Evolutionary conservation across 2,329 filamentous ascomycete species (phyloP), one percentile per base, ranked within the genome.

Genomic region (Ascomycota sp.): DNA sequence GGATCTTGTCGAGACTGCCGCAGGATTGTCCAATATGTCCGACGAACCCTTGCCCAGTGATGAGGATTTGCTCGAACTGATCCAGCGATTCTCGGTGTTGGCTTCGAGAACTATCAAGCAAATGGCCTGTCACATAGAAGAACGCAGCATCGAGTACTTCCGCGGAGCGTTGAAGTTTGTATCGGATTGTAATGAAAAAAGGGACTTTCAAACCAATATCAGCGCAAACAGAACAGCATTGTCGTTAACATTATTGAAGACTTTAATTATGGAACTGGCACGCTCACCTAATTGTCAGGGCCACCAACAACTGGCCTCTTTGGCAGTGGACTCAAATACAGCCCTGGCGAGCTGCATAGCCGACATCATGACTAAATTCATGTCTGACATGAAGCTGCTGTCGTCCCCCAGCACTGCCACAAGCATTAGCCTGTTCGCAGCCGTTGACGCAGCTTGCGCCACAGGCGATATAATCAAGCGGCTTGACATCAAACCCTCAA

Each of bases 91-190:
- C 34, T 49, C 41, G 29, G 36, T 29, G 8, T 45, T 56, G 44
- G 47, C 52, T 2, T 45, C 43, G 7, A 39, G 44, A 8, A 51
- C 48, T 2, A 42, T 58, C 26, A 56, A 49, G 29, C 60, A 62
- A 41, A 63, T 64, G 58, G 46, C 53, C 2, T 52, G 54, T 2
- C 52, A 57, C 33, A 45, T 55, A 13, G 58, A 59, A 6, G 55
- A 59, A 11, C 51, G 58, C 39, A 60, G 59, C 32, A 35, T 47
- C 11, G 44, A 47, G n/a, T 61, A 59, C 35, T 54, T 64, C 31
- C 38, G 43, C 10, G 44, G 47, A 27, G 41, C 45, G 7, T 40
- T 37, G 7, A 35, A 37, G 2, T 50, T 55, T 31, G 36, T 50
- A 16, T 40, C 41, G 2, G 38, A 42, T 10, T 48, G 43, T 25